Evolutionary conservation across 176 grass and related monocot species (phyloP), one percentile per base, ranked within the genome.

Genomic region (Oryza glaberrima): DNA sequence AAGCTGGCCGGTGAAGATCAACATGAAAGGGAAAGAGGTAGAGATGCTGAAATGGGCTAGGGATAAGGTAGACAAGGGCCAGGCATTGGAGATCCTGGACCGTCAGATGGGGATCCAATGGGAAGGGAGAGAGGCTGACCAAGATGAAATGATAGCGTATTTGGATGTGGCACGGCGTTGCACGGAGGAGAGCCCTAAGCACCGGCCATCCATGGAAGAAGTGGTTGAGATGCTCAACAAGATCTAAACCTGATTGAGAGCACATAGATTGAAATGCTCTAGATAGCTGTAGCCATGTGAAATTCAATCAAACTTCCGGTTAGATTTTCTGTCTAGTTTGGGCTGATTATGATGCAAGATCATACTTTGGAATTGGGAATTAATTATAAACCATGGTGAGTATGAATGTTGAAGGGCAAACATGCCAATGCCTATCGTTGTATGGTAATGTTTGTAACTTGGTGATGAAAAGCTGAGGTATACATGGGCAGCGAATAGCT

Each of bases 131-230:
- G 49, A 68, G 40, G 54, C 78, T 30, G 83, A 76, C 16, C 16
- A 56, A 0, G 1, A 87, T 20, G 52, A 92, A 81, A 75, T 89
- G 23, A 80, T 68, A 47, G 70, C 7, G 0, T 86, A 90, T 40
- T n/a, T 95, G 47, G 77, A 69, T 0, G 79, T 95, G 7, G 93
- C 87, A 5, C 64, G 67, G 16, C 48, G 44, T 17, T 98, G 96
- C 66, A 95, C 81, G 0, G 70, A 87, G 7, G 73, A 54, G 34
- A 11, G 0, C 11, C n/a, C 56, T 0, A 81, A 52, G 72, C 75
- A 85, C 14, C 83, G 96, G 67, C 91, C 89, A 0, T 81, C 74
- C 0, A 98, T 98, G 93, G 44, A 58, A 25, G 80, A 90, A 25
- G 93, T 85, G 20, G 65, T 83, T 6, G 38, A 20, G 3, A 72